phyloP scores from a whole-genome alignment of 1,139 yeast species.

The Hansenula sp. region DNA sequence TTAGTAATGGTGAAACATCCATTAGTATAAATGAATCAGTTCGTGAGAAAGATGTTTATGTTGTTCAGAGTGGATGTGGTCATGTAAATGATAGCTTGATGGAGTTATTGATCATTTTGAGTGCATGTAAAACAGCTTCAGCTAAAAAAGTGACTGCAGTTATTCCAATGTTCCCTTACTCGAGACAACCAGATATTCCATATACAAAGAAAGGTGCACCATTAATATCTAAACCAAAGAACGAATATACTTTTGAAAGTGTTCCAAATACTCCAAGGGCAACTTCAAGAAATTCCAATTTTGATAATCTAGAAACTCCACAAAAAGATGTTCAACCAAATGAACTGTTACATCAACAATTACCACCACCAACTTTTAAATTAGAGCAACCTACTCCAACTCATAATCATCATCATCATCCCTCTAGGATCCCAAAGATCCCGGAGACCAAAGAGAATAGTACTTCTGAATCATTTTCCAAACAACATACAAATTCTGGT shows the following conservation, averaged over 20 bases:
- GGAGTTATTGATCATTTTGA: constrained; percentile 81
- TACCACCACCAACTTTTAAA: constrained; percentile 9
- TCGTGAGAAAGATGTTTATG: constrained; percentile 90
- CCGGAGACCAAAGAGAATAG: constrained; percentile 27
- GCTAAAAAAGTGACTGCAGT: constrained; percentile 94
- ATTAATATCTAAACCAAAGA: constrained; percentile 38
- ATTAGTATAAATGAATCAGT: constrained; percentile 81
- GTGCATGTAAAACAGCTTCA: constrained; percentile 95
- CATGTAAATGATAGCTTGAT: constrained; percentile 88
- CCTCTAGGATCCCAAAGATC: constrained; percentile 28
- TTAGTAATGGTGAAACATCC: constrained; percentile 87
- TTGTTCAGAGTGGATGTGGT: constrained; percentile 67
- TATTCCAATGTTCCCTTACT: constrained; percentile 90
- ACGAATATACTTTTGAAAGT: constrained; percentile 53
- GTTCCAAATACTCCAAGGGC: constrained; percentile 61
- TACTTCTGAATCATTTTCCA: constrained; percentile 22
- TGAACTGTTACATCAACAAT: constrained; percentile 1
- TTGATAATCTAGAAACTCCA: constrained; percentile 18
- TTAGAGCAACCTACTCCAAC: constrained; percentile 11
- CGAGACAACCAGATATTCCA: constrained; percentile 96
- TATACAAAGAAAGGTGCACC: constrained; percentile 70
- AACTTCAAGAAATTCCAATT: constrained; percentile 8
- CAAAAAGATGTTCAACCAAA: constrained; percentile 19
- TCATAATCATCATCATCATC: neutral
- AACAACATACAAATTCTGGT: constrained; percentile 46